A percentile compares a stretch with the other conserved stretches of the same genome.
These are phyloP conservation scores for Fusarium bactridioides DNA, from an alignment of 2,329 filamentous ascomycete species.

Conservation along the genomic window DNA sequence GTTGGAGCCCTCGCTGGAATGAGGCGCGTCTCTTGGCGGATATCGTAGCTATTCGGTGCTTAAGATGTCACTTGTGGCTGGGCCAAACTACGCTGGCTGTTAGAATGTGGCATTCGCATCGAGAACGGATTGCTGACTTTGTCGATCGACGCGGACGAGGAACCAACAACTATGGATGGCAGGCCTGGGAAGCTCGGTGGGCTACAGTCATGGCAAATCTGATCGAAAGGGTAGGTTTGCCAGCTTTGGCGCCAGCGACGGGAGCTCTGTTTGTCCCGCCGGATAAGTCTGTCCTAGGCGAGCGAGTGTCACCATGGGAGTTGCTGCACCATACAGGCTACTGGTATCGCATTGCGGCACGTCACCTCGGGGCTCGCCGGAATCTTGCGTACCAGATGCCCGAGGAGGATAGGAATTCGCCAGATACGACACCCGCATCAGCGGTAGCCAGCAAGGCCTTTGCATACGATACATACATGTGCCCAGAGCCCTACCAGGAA, in stretches of 20 bases:
- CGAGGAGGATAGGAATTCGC: conserved; percentile 63
- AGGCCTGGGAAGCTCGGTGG: conserved; percentile 88
- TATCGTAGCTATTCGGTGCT: conserved; percentile 77
- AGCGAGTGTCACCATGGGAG: conserved; percentile 70
- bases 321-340: conserved; percentile 71
- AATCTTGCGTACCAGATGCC: conserved; percentile 64
- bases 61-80: conserved; percentile 84
- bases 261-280: conserved; percentile 60
- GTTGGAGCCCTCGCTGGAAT: conserved; percentile 90
- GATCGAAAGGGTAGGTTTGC: conserved; percentile 62
- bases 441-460: conserved; percentile 60
- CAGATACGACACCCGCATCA: conserved; percentile 57
- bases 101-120: conserved; percentile 81
- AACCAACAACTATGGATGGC: conserved; percentile 89
- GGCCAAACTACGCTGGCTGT: conserved; percentile 81
- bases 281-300: conserved; percentile 66
- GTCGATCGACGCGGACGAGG: conserved; percentile 86
- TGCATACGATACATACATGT: conserved; percentile 72
- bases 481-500: conserved; percentile 69
- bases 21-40: conserved; percentile 91
- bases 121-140: conserved; percentile 75
- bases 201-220: conserved; percentile 68
- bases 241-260: conserved; percentile 56
- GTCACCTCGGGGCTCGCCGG: conserved; percentile 63
- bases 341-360: conserved; percentile 69